Evolutionary conservation across 148 eudicot genomes (phyloP), one percentile per base, ranked within the genome.

Genomic region (Heliamphora exappendiculata): DNA sequence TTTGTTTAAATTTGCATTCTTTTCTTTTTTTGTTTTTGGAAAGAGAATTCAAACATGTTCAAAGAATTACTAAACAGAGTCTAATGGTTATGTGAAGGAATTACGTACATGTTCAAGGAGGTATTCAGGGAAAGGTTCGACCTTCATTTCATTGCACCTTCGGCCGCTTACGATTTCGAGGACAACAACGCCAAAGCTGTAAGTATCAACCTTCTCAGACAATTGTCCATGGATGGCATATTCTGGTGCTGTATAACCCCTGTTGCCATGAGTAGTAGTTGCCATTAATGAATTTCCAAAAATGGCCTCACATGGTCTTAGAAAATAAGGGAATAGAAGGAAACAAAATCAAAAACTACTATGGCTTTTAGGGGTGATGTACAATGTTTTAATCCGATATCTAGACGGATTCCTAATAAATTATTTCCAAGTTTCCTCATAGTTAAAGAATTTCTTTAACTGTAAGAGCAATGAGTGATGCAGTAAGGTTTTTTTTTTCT

Each of bases 201-300:
- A 83, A 33, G 84, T 79, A 36, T 86, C 88, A 33, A 83, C 86
- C 78, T 83, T 86, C 82, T 83, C 88, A 7, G 88, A 73, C 53
- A 83, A 70, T 37, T 83, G 86, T 17, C 88, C 88, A 60, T 86
- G 83, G 36, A 83, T 42, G 31, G 88, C 88, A 70, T 86, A 86
- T 45, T 83, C 86, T n/a, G 86, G 88, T 7, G 86, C 79, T 2
- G 86, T 83, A 14, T 85, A 85, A 9, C 88, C 88, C 78, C 88
- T 82, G 79, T 50, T 39, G n/a, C 24, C 34, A 59, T 0, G 12
- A 74, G 17, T 12, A 59, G 33, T n/a, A 67, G 3, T 24, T 42
- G 42, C 14, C 17, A 67, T 20, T 13, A 51, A 62, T 29, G 41
- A 2, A 57, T 57, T 7, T 10, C n/a, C n/a, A 7, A 3, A 20